Base-by-base conservation (phyloP, 345 rosid species). In the Salix purpurea region DNA sequence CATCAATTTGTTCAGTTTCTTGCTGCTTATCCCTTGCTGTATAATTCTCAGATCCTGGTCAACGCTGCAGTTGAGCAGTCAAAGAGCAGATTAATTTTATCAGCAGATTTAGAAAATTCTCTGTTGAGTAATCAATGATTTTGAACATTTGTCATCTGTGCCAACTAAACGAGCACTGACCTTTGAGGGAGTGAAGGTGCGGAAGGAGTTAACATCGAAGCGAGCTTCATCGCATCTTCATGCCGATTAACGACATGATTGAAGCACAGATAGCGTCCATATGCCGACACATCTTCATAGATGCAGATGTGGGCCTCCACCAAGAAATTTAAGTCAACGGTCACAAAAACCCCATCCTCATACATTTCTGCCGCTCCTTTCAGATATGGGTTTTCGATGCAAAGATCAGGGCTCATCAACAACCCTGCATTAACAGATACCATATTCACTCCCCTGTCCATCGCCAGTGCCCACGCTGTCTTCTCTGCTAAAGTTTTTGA, bases 351-450 rank as follows among this genome's bases (percentile, higher is more conserved):
- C 14, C 95, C 95, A n/a, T 84, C 83, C 54, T 88, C 92, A 54
- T 91, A 89, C 92, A 91, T 88, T 85, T 91, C 95, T 1, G 92
- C 92, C 65, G 92, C 91, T 62, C 95, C 95, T 85, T 86, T 89
- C 62, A 88, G 67, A 71, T 83, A 91, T 9, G 95, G 89, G 73
- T 86, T 67, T 21, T 71, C 37, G 61, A 91, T 80, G 72, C 86
- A 64, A 15, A 87, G 80, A 65, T 81, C 89, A 0, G 86, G 84
- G 14, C 81, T 71, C 89, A 86, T 82, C 69, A 88, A 23, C 74
- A 89, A 75, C 16, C 95, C 95, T 24, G 84, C 90, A 40, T 91
- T 91, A 3, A 91, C 48, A 7, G 89, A 77, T 23, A 89, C 91
- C 92, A 91, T 89, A 81, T 74, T 83, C 6, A 91, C 79, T 4